These are phyloP conservation scores for Leishmania gerbilli DNA, from an alignment of 208 protist species.

Conservation along the genomic window DNA sequence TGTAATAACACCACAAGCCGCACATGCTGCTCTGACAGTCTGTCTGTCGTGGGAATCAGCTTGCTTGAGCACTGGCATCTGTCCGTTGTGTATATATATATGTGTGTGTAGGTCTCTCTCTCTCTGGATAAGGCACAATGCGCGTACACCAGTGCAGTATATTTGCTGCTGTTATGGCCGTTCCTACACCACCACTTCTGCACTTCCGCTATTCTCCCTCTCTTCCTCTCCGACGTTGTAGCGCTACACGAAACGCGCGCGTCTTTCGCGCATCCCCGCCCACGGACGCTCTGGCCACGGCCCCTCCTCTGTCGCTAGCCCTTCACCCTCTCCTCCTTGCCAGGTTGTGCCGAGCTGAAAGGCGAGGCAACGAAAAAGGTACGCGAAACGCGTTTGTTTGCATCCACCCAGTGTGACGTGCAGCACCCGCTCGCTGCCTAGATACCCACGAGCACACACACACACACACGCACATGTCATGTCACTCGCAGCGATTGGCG, in stretches of 20 bases:
- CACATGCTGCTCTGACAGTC: background rate
- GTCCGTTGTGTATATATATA: background rate
- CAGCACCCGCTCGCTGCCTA: background rate
- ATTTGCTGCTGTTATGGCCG: background rate
- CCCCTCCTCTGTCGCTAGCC: background rate
- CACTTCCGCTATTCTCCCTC: background rate
- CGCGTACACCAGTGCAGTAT: background rate
- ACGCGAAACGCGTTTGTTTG: background rate
- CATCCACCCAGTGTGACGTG: background rate
- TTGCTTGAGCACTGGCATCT: background rate
- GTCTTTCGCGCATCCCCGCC: background rate
- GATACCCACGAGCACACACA: background rate
- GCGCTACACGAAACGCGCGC: background rate
- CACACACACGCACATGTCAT: slow-evolving; percentile 6
- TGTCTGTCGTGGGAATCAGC: background rate
- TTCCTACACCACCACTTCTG: no score
- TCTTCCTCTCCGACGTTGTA: background rate
- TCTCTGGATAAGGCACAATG: background rate
- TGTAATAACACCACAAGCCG: background rate
- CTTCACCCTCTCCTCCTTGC: background rate
- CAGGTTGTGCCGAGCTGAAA: background rate
- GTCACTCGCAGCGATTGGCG: slow-evolving; percentile 10
- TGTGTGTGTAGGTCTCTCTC: background rate
- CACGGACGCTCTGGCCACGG: background rate
- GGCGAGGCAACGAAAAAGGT: background rate